Evolutionary conservation across 495 filamentous ascomycete genomes (phyloP), one percentile per base, ranked within the genome.

Genomic region (Trypethelium eluteriae): DNA sequence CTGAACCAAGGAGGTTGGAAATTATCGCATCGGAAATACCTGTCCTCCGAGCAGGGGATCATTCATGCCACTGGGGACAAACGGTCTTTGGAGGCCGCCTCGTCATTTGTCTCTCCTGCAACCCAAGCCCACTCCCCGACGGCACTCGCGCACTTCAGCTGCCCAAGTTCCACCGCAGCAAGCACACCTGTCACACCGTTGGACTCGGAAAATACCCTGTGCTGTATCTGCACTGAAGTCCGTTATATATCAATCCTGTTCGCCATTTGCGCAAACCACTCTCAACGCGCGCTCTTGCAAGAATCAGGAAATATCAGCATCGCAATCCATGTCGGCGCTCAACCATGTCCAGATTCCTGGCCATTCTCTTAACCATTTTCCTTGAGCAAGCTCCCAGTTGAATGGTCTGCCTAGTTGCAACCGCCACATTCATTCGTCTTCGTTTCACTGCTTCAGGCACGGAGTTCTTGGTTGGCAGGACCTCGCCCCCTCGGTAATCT

Each of bases 311-410:
- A 44, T 44, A 25, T 36, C 62, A 46, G 63, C 69, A 38, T 57
- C 49, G 47, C 65, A 70, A 67, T 72, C 68, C 65, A 77, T 77
- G 76, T 75, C 73, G 71, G 66, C 47, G 18, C 59, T 71, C 72
- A 72, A 78, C 62, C 69, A 78, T 78, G 76, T 74, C 74, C 70
- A 75, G 67, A 62, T 68, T 62, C 67, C 69, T 69, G 70, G 73
- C 69, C 71, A 65, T 71, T 71, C 72, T 66, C 67, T 67, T 69
- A 71, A 72, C 68, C 61, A 72, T 73, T 76, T 76, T 74, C 76
- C 76, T 78, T 78, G 76, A 78, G 72, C 74, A 74, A 59, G 53
- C 53, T 10, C 53, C 53, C 53, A 59, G 25, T 36, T 59, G 53
- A 59, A 59, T 59, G 53, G 53, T 59, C 53, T 59, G 53, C 53